Conservation (phyloP, 495 filamentous ascomycete genomes). For the Talaromyces wortmannii region DNA sequence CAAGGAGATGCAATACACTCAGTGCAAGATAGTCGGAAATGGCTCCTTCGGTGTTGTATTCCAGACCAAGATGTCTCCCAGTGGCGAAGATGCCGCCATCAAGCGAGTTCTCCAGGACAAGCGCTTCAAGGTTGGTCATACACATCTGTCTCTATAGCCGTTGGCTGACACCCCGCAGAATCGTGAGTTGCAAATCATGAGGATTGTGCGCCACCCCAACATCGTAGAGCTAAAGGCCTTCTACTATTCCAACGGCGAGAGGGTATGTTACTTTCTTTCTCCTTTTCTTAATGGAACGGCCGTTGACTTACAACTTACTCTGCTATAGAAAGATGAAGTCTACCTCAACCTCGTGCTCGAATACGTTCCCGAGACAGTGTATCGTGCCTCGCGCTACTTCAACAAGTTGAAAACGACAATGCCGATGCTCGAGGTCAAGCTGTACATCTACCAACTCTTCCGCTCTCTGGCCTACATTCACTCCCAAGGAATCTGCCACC, state of each 20-base stretch:
- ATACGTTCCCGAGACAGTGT: slow-evolving; percentile 97
- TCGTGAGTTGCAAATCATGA: slow-evolving; percentile 98
- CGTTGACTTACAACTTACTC: neutral
- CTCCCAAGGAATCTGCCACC: slow-evolving; percentile 97
- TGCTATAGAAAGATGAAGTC: slow-evolving; percentile 87
- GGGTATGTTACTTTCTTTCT: slow-evolving; percentile 51
- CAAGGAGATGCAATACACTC: slow-evolving; percentile 94
- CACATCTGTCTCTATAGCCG: neutral
- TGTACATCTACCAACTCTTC: slow-evolving; percentile 99
- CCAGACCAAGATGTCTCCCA: slow-evolving; percentile 95
- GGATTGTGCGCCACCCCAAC: slow-evolving; percentile 96
- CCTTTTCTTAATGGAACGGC: neutral
- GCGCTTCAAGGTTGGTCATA: slow-evolving; percentile 79
- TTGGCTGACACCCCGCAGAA: slow-evolving; percentile 53
- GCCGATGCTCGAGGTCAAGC: slow-evolving; percentile 97
- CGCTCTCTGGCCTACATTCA: slow-evolving; percentile 97
- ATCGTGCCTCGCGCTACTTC: slow-evolving; percentile 97
- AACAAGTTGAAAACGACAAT: slow-evolving; percentile 99
- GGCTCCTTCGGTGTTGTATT: slow-evolving; percentile 98
- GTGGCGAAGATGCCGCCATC: slow-evolving; percentile 96
- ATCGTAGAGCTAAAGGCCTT: slow-evolving; percentile 98
- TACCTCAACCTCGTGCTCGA: slow-evolving; percentile 98
- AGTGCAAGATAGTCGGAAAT: slow-evolving; percentile 99
- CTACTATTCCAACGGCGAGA: slow-evolving; percentile 98
- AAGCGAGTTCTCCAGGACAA: slow-evolving; percentile 98